Base-by-base conservation (phyloP, 2,329 filamentous ascomycete genomes). In the Stylonectria norvegica region DNA sequence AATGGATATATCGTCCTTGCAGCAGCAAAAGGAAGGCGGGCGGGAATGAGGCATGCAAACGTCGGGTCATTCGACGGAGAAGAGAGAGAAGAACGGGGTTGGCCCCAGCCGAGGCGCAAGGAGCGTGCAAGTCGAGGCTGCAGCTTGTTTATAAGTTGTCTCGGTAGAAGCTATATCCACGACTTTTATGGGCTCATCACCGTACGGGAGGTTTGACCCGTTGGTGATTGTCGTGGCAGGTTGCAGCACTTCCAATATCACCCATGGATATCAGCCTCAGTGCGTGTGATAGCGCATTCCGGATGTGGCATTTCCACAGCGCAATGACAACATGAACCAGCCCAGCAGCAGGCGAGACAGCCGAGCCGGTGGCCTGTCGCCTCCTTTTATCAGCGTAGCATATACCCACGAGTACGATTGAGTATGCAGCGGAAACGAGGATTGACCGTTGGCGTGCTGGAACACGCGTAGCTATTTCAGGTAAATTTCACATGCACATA, bases 301-400 rank as follows among this genome's bases (percentile, higher is more conserved):
- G 27, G 32, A 46, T 42, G 49, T 36, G 46, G 50, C 40, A 41
- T 39, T 40, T 37, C 39, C 42, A 34, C 44, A 46, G 48, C 42
- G 45, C 40, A 44, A 35, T 51, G 20, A 42, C 39, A 33, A 47
- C 40, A 42, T 35, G 41, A 35, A 39, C 34, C 38, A 37, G 43
- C 44, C 30, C 42, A n/a, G 25, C 42, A 36, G 28, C 23, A 39
- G 36, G 20, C 38, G 34, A 41, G 36, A 34, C 41, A 42, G 20
- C 34, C 34, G 39, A 35, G 14, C 35, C 36, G 34, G 35, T 30
- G 27, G 8, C 27, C 27, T 30, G 27, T 52, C 50, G 48, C 46
- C 52, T 56, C 52, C 52, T 56, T 55, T 55, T 56, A 51, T 37
- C 33, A 51, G 40, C 42, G 50, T 38, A 40, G 39, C 38, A 42